These are phyloP conservation scores for Cystobasidium pallidum DNA, from an alignment of 1,284 basidiomycete genomes.

Conservation along the genomic window DNA sequence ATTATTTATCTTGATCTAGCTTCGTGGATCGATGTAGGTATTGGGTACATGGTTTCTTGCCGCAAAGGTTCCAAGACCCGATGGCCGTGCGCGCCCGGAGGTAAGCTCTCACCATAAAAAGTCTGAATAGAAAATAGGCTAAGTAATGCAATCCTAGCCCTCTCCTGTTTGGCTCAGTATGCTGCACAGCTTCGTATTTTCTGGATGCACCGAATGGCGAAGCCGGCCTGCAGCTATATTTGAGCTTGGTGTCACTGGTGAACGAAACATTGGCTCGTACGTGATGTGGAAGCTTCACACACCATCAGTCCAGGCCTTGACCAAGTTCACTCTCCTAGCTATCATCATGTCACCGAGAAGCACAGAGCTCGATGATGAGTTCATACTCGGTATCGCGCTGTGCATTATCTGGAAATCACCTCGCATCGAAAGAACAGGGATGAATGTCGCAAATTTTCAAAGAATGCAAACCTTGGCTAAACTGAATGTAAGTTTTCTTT, in stretches of 20 bases:
- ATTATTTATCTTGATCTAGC: background rate
- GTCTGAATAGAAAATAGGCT: no score
- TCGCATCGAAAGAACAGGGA: constrained; percentile 16
- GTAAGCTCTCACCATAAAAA: no score
- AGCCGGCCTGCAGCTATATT: constrained; percentile 35
- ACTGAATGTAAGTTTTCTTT: constrained; percentile 25
- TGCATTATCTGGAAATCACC: constrained; percentile 43
- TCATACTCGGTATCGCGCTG: constrained; percentile 40
- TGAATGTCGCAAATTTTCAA: constrained; percentile 20
- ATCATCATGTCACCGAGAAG: constrained; percentile 42
- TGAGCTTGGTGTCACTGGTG: constrained; percentile 39
- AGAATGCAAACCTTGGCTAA: constrained; percentile 34
- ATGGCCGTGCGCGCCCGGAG: constrained; percentile 23
- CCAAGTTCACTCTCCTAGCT: background rate
- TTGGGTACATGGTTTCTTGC: constrained; percentile 43
- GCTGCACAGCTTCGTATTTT: constrained; percentile 36
- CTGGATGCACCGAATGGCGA: constrained; percentile 33
- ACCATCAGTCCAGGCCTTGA: no score
- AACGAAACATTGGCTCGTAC: constrained; percentile 41
- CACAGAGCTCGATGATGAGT: constrained; percentile 36
- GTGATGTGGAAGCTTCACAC: background rate
- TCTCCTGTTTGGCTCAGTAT: constrained; percentile 32
- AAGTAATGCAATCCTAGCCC: constrained; percentile 18
- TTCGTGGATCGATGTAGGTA: constrained; percentile 42
- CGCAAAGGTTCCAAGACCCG: constrained; percentile 26